Evolutionary conservation across 2,329 filamentous ascomycete species (phyloP).

Genomic region (Phaeosphaeriaceae sp.): DNA sequence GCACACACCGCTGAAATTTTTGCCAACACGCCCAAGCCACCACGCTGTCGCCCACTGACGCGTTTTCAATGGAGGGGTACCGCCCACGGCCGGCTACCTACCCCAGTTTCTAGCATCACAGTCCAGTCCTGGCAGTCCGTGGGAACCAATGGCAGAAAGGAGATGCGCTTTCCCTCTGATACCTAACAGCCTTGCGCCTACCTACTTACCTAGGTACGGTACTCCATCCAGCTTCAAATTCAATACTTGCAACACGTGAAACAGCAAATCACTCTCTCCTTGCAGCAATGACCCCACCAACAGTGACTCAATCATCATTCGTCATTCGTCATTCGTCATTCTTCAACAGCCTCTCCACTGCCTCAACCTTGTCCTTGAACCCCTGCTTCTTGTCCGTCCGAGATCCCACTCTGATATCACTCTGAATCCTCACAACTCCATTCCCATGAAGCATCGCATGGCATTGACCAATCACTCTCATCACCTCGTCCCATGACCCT

Average conservation of each 20-base stretch:
- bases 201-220: no score
- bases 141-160: neutral
- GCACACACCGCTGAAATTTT: constrained; percentile 10
- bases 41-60: neutral
- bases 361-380: constrained; percentile 77
- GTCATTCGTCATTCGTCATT: constrained; percentile 44
- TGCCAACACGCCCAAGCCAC: constrained; percentile 2
- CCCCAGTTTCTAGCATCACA: constrained; percentile 2
- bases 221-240: no score
- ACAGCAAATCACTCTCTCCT: no score
- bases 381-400: constrained; percentile 87
- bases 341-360: constrained; percentile 61
- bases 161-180: neutral
- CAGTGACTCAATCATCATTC: no score
- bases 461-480: constrained; percentile 59
- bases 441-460: constrained; percentile 49
- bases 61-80: neutral
- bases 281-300: no score
- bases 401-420: constrained; percentile 83
- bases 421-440: constrained; percentile 72
- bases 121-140: neutral
- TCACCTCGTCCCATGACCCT: constrained; percentile 88
- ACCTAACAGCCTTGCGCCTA: no score
- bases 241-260: no score
- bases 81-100: constrained; percentile 6